phyloP scores from a whole-genome alignment of 129 eudicot species.

The Flaveria bidentis region DNA sequence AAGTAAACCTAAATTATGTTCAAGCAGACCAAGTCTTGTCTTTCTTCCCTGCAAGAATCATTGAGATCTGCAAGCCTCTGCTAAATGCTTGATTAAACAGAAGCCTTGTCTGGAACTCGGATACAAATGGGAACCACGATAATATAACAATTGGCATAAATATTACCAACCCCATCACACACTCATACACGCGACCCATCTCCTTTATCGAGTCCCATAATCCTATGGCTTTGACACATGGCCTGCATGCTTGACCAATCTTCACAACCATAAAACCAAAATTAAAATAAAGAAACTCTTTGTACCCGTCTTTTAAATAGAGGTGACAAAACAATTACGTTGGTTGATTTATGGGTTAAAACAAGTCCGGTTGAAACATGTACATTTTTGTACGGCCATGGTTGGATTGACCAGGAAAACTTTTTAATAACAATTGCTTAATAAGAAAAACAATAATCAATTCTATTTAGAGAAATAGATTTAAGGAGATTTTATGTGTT shows the following conservation, averaged over 20 bases:
- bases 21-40: slow-evolving; percentile 47
- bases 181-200: slow-evolving; percentile 82
- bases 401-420: neutral
- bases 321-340: neutral
- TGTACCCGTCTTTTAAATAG: neutral
- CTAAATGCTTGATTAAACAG: slow-evolving; percentile 97
- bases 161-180: slow-evolving; percentile 71
- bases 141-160: slow-evolving; percentile 80
- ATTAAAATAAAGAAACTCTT: slow-evolving; percentile 9
- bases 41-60: slow-evolving; percentile 93
- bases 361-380: neutral
- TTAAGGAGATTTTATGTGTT: neutral
- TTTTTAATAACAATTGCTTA: neutral
- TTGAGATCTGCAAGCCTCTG: slow-evolving; percentile 91
- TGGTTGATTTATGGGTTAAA: neutral
- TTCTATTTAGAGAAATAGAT: neutral
- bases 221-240: slow-evolving; percentile 65
- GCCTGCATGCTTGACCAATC: slow-evolving; percentile 90
- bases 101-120: slow-evolving; percentile 86
- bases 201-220: slow-evolving; percentile 94
- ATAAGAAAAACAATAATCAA: neutral
- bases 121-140: slow-evolving; percentile 95
- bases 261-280: slow-evolving; percentile 29
- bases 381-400: neutral
- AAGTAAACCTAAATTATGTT: slow-evolving; percentile 8